Evolutionary conservation across 2,329 filamentous ascomycete species (phyloP).

Genomic region (Cadophora malorum): DNA sequence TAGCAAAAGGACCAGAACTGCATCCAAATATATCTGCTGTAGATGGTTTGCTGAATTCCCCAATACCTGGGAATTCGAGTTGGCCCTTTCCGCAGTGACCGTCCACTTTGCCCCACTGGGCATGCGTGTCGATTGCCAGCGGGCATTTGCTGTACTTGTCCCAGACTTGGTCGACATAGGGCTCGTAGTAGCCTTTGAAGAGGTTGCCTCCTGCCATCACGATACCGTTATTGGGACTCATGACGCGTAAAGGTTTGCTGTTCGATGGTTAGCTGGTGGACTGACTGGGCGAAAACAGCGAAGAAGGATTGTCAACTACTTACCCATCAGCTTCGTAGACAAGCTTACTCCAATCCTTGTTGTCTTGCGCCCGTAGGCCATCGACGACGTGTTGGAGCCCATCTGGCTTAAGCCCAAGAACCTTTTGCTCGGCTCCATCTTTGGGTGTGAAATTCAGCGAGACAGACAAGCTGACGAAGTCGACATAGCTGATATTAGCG

Average conservation of each 20-base stretch:
- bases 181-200: constrained; percentile 53
- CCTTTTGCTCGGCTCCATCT: constrained; percentile 52
- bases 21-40: constrained; percentile 71
- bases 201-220: constrained; percentile 53
- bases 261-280: constrained; percentile 50
- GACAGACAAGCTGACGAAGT: constrained; percentile 74
- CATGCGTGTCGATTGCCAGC: constrained; percentile 70
- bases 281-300: constrained; percentile 59
- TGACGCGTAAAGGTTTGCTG: constrained; percentile 49
- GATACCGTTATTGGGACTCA: constrained; percentile 51
- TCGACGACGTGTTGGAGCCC: constrained; percentile 63
- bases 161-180: constrained; percentile 55
- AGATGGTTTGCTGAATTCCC: constrained; percentile 61
- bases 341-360: constrained; percentile 65
- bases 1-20: constrained; percentile 65
- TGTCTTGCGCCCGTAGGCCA: constrained; percentile 54
- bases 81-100: constrained; percentile 52
- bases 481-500: constrained; percentile 76
- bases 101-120: constrained; percentile 56
- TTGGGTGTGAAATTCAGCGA: constrained; percentile 56
- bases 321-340: constrained; percentile 55
- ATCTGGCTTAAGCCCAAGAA: constrained; percentile 60
- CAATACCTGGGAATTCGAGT: constrained; percentile 49
- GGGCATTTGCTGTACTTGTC: constrained; percentile 48
- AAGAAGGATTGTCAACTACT: constrained; percentile 67